These are phyloP conservation scores for Eimeria praecox DNA, from an alignment of 169 alveolate species.

Conservation along the genomic window DNA sequence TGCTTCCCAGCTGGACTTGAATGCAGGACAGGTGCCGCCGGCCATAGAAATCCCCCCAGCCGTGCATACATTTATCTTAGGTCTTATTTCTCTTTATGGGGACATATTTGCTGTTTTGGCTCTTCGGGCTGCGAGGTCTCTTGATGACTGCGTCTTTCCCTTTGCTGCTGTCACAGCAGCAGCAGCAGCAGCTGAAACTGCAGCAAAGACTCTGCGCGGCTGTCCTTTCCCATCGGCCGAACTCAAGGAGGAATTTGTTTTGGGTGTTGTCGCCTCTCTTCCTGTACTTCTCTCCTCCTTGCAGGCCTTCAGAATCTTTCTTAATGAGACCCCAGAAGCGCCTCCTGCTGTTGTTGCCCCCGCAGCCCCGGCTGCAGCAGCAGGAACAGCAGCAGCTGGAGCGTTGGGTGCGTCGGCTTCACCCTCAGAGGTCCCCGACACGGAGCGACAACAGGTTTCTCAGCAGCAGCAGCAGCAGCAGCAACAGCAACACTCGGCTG, in stretches of 20 bases:
- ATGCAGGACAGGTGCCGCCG: constrained; percentile 13
- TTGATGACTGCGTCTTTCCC: constrained; percentile 68
- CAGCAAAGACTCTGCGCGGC: constrained; percentile 59
- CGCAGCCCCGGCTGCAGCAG: neutral
- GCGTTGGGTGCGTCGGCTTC: neutral
- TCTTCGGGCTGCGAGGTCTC: constrained; percentile 61
- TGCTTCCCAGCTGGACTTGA: constrained; percentile 58
- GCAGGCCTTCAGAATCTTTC: constrained; percentile 58
- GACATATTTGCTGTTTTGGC: constrained; percentile 78
- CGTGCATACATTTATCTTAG: constrained; percentile 39
- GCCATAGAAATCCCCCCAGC: constrained; percentile 16
- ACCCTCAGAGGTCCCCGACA: neutral
- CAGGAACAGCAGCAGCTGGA: constrained; percentile 48
- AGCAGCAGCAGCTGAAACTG: constrained; percentile 34
- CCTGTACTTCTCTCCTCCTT: constrained; percentile 74
- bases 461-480: constrained; percentile 68
- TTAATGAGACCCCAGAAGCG: constrained; percentile 19
- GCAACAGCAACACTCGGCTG: constrained; percentile 5
- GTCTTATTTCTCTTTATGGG: constrained; percentile 67
- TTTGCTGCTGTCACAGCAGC: constrained; percentile 65
- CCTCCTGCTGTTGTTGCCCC: constrained; percentile 41
- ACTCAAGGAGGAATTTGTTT: constrained; percentile 45
- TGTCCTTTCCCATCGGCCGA: constrained; percentile 57
- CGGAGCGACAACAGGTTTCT: constrained; percentile 19
- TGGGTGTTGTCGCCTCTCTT: constrained; percentile 50